Percentiles rank a stretch among this genome's conserved stretches.
Conservation (phyloP, 2,329 filamentous ascomycete genomes). For the Tetracladium maxilliforme region DNA sequence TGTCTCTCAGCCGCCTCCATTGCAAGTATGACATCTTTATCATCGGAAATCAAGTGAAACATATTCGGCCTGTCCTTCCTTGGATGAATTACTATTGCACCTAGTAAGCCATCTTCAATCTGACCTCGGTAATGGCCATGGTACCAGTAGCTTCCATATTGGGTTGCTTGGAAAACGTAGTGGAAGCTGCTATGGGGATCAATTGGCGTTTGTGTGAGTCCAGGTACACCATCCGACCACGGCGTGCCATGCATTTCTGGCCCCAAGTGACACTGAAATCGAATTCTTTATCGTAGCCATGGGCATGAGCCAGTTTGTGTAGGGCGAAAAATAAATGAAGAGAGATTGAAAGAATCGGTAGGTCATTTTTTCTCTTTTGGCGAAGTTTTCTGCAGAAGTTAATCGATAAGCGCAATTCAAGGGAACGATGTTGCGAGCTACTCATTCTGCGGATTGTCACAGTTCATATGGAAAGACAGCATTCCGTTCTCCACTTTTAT, state of each 20-base stretch:
- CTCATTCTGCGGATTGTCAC: too few species aligned
- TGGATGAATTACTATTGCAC: constrained; percentile 12
- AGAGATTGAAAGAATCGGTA: too few species aligned
- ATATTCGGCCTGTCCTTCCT: constrained; percentile 3
- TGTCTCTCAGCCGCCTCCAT: constrained; percentile 4
- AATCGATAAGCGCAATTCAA: too few species aligned
- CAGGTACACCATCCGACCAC: constrained; percentile 23
- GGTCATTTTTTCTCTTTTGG: too few species aligned
- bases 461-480: too few species aligned
- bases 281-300: too few species aligned
- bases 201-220: constrained; percentile 23
- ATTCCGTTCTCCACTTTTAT: too few species aligned
- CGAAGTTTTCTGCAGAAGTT: too few species aligned
- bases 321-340: too few species aligned
- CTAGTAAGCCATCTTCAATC: constrained; percentile 13
- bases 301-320: too few species aligned
- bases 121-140: constrained; percentile 18
- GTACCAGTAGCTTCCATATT: constrained; percentile 19
- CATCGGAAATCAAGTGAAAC: constrained; percentile 5
- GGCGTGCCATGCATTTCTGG: constrained; percentile 15
- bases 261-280: too few species aligned
- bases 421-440: too few species aligned
- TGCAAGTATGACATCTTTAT: constrained; percentile 1
- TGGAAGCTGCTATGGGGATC: constrained; percentile 20
- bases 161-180: constrained; percentile 21